phyloP scores from a whole-genome alignment of 352 stramenopile genomes.

The Phytophthora pisi region DNA sequence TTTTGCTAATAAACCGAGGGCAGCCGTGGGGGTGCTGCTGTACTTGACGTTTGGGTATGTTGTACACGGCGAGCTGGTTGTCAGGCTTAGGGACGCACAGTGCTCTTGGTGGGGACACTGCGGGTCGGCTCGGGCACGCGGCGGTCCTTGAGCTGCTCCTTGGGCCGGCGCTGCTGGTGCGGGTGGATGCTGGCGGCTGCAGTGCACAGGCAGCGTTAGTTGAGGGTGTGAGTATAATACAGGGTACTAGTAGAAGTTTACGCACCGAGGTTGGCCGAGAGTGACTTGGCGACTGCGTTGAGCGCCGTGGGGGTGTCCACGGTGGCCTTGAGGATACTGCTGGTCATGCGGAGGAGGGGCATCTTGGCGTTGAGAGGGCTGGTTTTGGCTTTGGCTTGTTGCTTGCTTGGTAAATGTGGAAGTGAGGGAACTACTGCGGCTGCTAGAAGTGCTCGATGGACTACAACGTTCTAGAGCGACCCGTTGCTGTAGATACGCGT shows the following conservation, averaged over 20 bases:
- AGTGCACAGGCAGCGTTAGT: not conserved
- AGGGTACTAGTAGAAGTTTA: not conserved
- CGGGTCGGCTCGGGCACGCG: conserved; percentile 15
- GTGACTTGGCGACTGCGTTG: conserved; percentile 23
- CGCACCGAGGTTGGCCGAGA: conserved; percentile 22
- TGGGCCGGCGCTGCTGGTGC: conserved; percentile 12
- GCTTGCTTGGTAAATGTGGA: conserved; percentile 11
- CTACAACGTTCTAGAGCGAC: not conserved
- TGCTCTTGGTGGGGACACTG: conserved; percentile 13
- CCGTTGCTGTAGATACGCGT: conserved; percentile 10
- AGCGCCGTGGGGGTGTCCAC: conserved; percentile 28
- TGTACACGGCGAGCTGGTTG: not conserved
- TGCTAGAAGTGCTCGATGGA: not conserved
- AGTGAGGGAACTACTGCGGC: conserved; percentile 1
- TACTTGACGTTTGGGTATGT: conserved; percentile 5
- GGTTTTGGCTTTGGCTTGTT: not conserved
- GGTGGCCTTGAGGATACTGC: conserved; percentile 29
- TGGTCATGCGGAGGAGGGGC: conserved; percentile 27
- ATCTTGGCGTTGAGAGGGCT: conserved; percentile 1
- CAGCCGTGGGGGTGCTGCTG: conserved; percentile 1
- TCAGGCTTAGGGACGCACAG: conserved; percentile 3
- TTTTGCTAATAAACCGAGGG: conserved; percentile 20
- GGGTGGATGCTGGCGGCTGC: conserved; percentile 20
- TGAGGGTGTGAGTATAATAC: not conserved
- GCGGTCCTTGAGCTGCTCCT: conserved; percentile 16